Base-by-base conservation (phyloP, 345 rosid genomes). In the Sonneratia caseolaris region DNA sequence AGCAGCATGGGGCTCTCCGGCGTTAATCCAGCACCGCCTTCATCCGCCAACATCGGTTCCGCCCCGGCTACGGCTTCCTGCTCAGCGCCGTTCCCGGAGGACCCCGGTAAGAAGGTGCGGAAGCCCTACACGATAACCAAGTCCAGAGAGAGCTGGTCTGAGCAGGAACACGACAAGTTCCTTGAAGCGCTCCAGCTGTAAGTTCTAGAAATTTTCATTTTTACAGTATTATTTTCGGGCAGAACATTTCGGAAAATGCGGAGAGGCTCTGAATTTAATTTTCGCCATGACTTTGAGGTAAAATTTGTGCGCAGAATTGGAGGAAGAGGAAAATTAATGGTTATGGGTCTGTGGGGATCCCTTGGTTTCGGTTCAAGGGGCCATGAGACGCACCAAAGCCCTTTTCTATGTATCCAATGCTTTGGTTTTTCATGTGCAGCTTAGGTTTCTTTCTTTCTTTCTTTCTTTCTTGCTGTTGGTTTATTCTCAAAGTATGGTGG, bases 61-160 rank as follows among this genome's bases (percentile, higher is more conserved):
- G 53, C 69, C 21, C 70, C 53, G 55, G 19, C 59, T 11, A 45
- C 51, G 64, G 56, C 42, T 32, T 59, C 56, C 59, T 76, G 68
- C 68, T n/a, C 84, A 47, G 51, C 73, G 75, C 43, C 84, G 47
- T 80, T 68, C 73, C 24, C 74, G 66, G 96, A 88, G 71, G 97
- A 89, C 76, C 72, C 71, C 62, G 73, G 66, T 75, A 85, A 81
- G 97, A 94, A 91, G 88, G 81, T 88, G 55, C 85, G 98, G 71
- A 94, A 94, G 82, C 97, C 96, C 1, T 94, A 94, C 80, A 94
- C 96, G 0, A 88, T 91, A 66, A 91, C 93, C 16, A 94, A 94
- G 81, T 90, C 96, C 74, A 85, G 98, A 74, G 98, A 94, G 92
- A 94, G 84, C 84, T 91, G 98, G 98, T 90, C 93, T 0, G 97